A percentile compares a stretch with the other conserved stretches of the same genome.
These are phyloP conservation scores for Ceratopteris richardii DNA, from an alignment of 75 land plant genomes.

Conservation along the genomic window DNA sequence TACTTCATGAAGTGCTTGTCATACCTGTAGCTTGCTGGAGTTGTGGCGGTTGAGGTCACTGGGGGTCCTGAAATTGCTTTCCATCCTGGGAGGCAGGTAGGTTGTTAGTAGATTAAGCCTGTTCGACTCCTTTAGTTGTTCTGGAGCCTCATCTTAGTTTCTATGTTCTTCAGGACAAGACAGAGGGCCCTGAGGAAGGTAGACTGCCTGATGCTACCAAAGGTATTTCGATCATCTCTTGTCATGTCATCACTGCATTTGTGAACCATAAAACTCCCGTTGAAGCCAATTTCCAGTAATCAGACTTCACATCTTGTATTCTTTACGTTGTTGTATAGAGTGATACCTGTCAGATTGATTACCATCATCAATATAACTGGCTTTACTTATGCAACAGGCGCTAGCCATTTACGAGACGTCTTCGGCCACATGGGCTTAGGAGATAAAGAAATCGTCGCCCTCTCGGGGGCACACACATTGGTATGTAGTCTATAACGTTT, in stretches of 20 bases:
- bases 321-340: too few relatives aligned
- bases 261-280: neutral
- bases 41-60: slow-evolving; percentile 93
- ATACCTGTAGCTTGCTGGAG: slow-evolving; percentile 83
- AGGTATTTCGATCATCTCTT: slow-evolving; percentile 34
- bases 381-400: too few relatives aligned
- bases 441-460: slow-evolving; percentile 87
- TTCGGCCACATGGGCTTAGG: slow-evolving; percentile 74
- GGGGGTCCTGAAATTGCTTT: slow-evolving; percentile 93
- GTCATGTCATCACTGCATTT: neutral
- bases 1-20: neutral
- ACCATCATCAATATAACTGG: too few relatives aligned
- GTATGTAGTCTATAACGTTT: slow-evolving; percentile 21
- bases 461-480: slow-evolving; percentile 94
- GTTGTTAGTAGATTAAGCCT: neutral
- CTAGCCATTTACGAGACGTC: slow-evolving; percentile 69
- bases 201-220: slow-evolving; percentile 85
- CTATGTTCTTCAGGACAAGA: slow-evolving; percentile 50
- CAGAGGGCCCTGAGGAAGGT: slow-evolving; percentile 72
- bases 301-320: too few relatives aligned
- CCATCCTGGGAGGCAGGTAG: slow-evolving; percentile 85
- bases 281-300: too few relatives aligned
- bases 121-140: neutral
- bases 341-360: too few relatives aligned
- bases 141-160: neutral